phyloP scores from a whole-genome alignment of 139 green algal species.

The Asterochloris erici region DNA sequence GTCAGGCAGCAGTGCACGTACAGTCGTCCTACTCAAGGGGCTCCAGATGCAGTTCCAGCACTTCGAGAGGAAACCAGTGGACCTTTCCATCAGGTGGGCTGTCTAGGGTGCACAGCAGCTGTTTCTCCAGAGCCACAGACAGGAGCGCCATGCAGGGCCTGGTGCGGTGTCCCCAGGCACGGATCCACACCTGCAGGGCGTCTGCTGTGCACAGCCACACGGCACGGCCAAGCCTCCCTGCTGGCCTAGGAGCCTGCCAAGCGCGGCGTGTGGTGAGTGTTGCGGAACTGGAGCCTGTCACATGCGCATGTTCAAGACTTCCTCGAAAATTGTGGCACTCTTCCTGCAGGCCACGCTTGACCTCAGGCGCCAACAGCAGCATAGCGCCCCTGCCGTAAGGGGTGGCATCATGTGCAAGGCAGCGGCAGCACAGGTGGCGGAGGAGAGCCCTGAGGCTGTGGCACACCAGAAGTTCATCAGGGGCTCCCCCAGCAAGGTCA shows the following conservation, averaged over 20 bases:
- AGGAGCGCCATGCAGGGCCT: too few relatives aligned
- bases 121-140: too few relatives aligned
- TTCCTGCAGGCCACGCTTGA: neutral
- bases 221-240: neutral
- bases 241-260: neutral
- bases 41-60: too few relatives aligned
- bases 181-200: too few relatives aligned
- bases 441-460: neutral
- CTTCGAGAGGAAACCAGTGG: too few relatives aligned
- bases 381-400: neutral
- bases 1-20: too few relatives aligned
- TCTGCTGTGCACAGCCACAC: too few relatives aligned
- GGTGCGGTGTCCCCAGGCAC: too few relatives aligned
- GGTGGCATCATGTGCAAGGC: constrained; percentile 1
- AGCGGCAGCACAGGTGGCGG: neutral
- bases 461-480: constrained; percentile 6
- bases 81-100: too few relatives aligned
- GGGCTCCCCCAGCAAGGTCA: constrained; percentile 15
- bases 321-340: neutral
- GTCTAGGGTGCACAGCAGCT: too few relatives aligned
- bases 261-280: neutral
- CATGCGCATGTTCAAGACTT: too few relatives aligned
- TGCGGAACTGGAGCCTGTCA: neutral
- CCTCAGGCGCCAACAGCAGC: neutral
- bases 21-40: too few relatives aligned